Base-by-base conservation (phyloP, 768 basidiomycete species). In the Boletus speciosus region DNA sequence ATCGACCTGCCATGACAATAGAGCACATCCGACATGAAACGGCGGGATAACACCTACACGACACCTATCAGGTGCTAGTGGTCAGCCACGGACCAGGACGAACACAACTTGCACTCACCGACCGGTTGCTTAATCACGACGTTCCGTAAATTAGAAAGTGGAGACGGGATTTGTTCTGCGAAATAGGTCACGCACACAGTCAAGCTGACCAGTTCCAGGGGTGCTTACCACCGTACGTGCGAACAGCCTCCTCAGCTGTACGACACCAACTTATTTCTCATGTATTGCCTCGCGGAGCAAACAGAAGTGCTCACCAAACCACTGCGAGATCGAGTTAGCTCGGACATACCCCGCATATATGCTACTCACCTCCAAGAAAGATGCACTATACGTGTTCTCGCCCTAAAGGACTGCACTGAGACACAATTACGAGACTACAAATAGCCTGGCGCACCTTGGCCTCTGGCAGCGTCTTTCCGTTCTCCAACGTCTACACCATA, bases 101-200 rank as follows among this genome's bases (percentile, higher is more conserved):
- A 63, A 73, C 71, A 74, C 35, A 15, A 34, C n/a, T 42, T 21
- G 21, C 3, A 72, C 80, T 58, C 64, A 86, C 90, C 91, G 56
- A 91, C 73, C 15, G 96, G 96, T 66, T 99, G 97, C 72, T 96
- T 96, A 61, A 98, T 87, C 8, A 91, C 88, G 29, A 98, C 71
- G 67, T 94, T 94, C 46, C 96, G 86, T 7, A 84, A 71, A 47
- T 81, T 80, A 2, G 83, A 74, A 32, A 86, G 67, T 2, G 88
- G 67, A 6, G 87, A 88, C 1, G 97, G 96, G 45, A 98, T 84
- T 14, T 88, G 83, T 70, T 94, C 90, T 91, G 62, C 37, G 15
- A 47, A 43, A 6, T 12, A 29, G 23, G 16, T 52, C 41, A 58
- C 12, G 9, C 2, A 37, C 29, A 15, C n/a, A 14, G 29, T 32